Conservation (phyloP, 148 eudicot species). For the Fagopyrum homotropicum region DNA sequence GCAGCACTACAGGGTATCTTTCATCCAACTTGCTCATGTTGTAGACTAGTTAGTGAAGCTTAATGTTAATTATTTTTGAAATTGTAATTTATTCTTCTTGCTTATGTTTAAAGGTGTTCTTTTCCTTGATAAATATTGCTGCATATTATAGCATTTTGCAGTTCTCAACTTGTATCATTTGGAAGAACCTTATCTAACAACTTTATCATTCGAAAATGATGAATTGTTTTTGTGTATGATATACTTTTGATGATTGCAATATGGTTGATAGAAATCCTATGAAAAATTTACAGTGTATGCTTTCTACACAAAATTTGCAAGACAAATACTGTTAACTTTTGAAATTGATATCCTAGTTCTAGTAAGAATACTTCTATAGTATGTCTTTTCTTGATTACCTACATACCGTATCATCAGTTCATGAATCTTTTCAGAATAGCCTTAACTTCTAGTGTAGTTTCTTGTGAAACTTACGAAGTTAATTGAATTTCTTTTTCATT, state of each 20-base stretch:
- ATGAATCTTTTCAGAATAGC: not conserved
- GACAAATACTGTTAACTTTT: not conserved
- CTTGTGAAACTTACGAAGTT: not conserved
- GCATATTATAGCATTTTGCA: not conserved
- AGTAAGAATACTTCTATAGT: not conserved
- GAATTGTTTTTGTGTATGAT: not conserved
- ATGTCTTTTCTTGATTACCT: not conserved
- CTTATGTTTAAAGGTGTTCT: not conserved
- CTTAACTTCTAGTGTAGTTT: not conserved
- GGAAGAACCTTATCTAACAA: not conserved
- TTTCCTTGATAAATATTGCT: not conserved
- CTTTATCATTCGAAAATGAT: not conserved
- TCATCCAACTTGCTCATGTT: conserved; percentile 5
- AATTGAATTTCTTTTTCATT: not conserved
- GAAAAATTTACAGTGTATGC: not conserved
- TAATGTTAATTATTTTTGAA: not conserved
- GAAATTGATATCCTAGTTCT: not conserved
- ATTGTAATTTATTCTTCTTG: not conserved
- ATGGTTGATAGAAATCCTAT: not conserved
- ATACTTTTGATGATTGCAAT: not conserved
- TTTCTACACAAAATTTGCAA: not conserved
- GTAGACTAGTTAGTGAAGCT: not conserved
- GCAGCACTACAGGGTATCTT: conserved; percentile 42
- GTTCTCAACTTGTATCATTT: not conserved
- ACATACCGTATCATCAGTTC: not conserved